Evolutionary conservation across 495 filamentous ascomycete species (phyloP), one percentile per base, ranked within the genome.

Genomic region (Xylaria scruposa): DNA sequence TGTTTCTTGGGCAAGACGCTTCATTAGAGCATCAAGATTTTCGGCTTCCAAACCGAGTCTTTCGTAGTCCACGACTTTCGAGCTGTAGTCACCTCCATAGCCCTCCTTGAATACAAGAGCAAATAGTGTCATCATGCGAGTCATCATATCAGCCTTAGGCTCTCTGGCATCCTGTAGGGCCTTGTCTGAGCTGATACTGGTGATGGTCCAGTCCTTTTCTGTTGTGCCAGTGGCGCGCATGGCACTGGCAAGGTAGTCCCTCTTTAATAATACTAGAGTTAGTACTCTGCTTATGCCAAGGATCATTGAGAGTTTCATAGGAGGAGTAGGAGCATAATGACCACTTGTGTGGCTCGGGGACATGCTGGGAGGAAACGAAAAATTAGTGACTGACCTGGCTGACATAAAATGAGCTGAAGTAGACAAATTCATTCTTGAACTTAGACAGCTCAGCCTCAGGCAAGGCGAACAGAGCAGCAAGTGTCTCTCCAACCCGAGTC

Each of bases 191-290:
- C 77, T 65, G 74, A 85, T 79, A 4, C 82, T 62, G 8, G 53
- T 78, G 53, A 90, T 82, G 0, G 75, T 84, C 89, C 89, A 91
- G 69, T 89, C 87, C 1, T 62, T 66, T 44, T 80, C 74, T 29
- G 72, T 83, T 7, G 79, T 82, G 0, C 83, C 85, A 0, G 86
- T 87, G 1, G 87, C 88, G 5, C 88, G 84, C 72, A 84, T 78
- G 3, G 83, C 72, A 15, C 77, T 59, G 3, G 77, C 78, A 19
- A 87, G 74, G 70, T 85, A 77, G 15, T 83, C 78, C 61, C 75
- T 79, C 73, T 60, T n/a, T 60, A 1, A n/a, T 7, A 36, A 38
- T 4, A 60, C 8, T 40, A 1, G 17, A 21, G 58, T 60, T 2
- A 60, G 58, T 38, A 21, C 26, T 56, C 58, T 6, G 1, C 4